Percentiles rank a stretch among this genome's conserved stretches.
These are phyloP conservation scores for Pythium periplocum DNA, from an alignment of 352 stramenopile genomes.

Conservation along the genomic window DNA sequence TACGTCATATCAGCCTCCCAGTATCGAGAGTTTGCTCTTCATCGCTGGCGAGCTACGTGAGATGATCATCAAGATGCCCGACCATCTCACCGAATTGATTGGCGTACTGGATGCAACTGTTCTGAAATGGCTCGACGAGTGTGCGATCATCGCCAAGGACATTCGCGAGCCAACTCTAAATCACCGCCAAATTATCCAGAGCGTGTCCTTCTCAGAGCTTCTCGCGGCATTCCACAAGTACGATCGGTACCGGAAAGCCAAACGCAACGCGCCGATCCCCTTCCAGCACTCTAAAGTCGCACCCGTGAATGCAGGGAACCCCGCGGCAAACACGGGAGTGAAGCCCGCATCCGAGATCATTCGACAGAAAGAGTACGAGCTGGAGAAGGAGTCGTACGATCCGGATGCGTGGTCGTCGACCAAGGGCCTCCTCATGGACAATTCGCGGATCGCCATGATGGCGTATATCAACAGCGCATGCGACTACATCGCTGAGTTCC, in stretches of 20 bases:
- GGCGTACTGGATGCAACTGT: slow-evolving; percentile 59
- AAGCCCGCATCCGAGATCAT: slow-evolving; percentile 22
- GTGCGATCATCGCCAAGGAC: slow-evolving; percentile 58
- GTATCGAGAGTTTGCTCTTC: slow-evolving; percentile 70
- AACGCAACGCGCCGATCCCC: slow-evolving; percentile 44
- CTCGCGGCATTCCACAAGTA: slow-evolving; percentile 60
- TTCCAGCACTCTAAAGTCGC: slow-evolving; percentile 44
- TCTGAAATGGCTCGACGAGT: slow-evolving; percentile 70
- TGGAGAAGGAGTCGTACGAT: slow-evolving; percentile 61
- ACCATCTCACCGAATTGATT: slow-evolving; percentile 52
- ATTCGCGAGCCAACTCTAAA: slow-evolving; percentile 77
- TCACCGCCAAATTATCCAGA: slow-evolving; percentile 52
- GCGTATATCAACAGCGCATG: slow-evolving; percentile 75
- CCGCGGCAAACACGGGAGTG: not conserved
- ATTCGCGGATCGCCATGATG: slow-evolving; percentile 69
- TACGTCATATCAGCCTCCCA: slow-evolving; percentile 71
- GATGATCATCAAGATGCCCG: slow-evolving; percentile 72
- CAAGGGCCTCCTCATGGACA: slow-evolving; percentile 64
- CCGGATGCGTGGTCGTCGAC: slow-evolving; percentile 45
- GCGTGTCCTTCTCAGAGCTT: slow-evolving; percentile 52
- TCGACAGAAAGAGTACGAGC: slow-evolving; percentile 48
- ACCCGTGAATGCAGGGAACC: not conserved
- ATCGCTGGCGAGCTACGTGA: slow-evolving; percentile 55
- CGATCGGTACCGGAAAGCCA: slow-evolving; percentile 54
- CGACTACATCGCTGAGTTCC: slow-evolving; percentile 58